Evolutionary conservation across 495 filamentous ascomycete species (phyloP).

Genomic region (Parathielavia hyrcaniae): DNA sequence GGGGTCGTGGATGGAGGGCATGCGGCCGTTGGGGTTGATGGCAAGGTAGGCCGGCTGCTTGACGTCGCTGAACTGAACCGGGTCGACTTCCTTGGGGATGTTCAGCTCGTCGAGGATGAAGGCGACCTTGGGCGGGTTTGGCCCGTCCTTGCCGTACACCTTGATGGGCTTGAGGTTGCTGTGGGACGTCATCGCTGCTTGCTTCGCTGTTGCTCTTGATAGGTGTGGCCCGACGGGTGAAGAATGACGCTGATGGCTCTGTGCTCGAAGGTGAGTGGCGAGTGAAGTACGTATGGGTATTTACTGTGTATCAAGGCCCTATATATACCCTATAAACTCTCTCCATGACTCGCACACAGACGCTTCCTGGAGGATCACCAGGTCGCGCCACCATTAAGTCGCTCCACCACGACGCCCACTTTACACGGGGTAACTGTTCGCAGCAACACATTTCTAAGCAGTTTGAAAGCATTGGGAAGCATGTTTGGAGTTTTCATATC

Average conservation of each 20-base stretch:
- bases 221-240: not conserved
- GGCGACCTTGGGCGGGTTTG: constrained; percentile 52
- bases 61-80: constrained; percentile 42
- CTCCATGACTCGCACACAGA: too few relatives aligned
- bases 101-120: constrained; percentile 58
- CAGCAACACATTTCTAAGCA: not conserved
- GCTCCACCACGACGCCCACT: not conserved
- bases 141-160: constrained; percentile 33
- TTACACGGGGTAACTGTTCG: not conserved
- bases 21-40: constrained; percentile 68
- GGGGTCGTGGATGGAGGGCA: constrained; percentile 57
- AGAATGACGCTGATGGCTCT: not conserved
- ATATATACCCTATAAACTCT: too few relatives aligned
- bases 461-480: not conserved
- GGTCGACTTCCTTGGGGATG: constrained; percentile 48
- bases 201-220: not conserved
- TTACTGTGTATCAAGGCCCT: too few relatives aligned
- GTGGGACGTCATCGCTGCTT: constrained; percentile 2
- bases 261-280: not conserved
- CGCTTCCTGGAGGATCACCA: too few relatives aligned
- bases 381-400: too few relatives aligned
- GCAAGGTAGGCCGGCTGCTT: constrained; percentile 52
- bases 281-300: too few relatives aligned
- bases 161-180: constrained; percentile 35
- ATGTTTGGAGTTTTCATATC: not conserved